Percentiles rank a stretch among this genome's conserved stretches.
Evolutionary conservation across 371 early-diverging fungal species (phyloP).

Genomic region (Apophysomyces elegans): DNA sequence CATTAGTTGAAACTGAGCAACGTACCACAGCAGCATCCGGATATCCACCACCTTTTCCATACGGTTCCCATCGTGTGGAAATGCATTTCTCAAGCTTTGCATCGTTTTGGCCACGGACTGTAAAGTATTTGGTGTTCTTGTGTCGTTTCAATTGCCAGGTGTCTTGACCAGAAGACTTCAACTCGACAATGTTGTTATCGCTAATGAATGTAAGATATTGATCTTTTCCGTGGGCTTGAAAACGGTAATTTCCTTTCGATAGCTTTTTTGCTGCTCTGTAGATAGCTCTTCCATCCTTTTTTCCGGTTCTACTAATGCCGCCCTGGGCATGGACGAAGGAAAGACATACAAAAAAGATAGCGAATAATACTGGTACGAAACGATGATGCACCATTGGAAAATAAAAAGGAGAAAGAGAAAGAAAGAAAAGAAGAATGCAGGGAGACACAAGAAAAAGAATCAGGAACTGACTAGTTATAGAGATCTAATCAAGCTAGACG

Average conservation of each 20-base stretch:
- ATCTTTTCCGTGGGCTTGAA: slow-evolving; percentile 18
- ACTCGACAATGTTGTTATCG: slow-evolving; percentile 23
- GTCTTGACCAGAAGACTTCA: slow-evolving; percentile 11
- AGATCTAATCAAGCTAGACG: slow-evolving; percentile 9
- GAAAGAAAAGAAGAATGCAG: slow-evolving; percentile 13
- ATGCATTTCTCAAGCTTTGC: slow-evolving; percentile 33
- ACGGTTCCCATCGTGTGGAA: slow-evolving; percentile 39
- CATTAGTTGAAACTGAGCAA: neutral
- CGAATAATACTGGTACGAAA: neutral
- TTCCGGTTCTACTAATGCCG: slow-evolving; percentile 28
- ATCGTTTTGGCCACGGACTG: slow-evolving; percentile 29
- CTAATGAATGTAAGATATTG: slow-evolving; percentile 24
- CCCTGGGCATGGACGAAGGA: slow-evolving; percentile 28
- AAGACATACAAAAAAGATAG: slow-evolving; percentile 5
- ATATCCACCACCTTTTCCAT: slow-evolving; percentile 28
- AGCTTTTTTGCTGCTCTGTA: slow-evolving; percentile 23
- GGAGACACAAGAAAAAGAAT: slow-evolving; percentile 11
- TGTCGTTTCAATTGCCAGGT: slow-evolving; percentile 29
- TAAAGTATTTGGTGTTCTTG: slow-evolving; percentile 29
- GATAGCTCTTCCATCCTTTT: slow-evolving; percentile 32
- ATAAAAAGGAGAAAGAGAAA: slow-evolving; percentile 12
- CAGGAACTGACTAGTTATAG: slow-evolving; percentile 4
- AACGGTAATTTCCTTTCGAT: slow-evolving; percentile 23
- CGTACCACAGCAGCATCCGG: slow-evolving; percentile 42
- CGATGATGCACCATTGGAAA: slow-evolving; percentile 14